Conservation (phyloP, 495 filamentous ascomycete species). For the Opeltia flavorubescens region DNA sequence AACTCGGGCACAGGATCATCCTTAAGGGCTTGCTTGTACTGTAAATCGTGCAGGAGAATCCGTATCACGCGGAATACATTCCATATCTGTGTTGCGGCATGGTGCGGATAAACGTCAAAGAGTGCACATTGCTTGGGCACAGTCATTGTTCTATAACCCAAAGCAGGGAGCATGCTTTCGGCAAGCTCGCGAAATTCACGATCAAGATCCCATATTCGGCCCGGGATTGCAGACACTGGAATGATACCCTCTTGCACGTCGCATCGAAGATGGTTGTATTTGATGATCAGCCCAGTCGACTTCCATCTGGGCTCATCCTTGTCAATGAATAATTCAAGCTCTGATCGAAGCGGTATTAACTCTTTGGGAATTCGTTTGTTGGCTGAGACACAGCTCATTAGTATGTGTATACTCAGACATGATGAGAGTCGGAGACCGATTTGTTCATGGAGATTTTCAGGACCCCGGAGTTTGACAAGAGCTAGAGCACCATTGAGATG, state of each 20-base stretch:
- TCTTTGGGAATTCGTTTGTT: constrained; percentile 11
- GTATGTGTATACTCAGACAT: constrained; percentile 15
- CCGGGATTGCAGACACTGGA: neutral
- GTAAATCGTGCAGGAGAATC: constrained; percentile 20
- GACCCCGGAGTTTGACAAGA: constrained; percentile 16
- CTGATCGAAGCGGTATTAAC: constrained; percentile 11
- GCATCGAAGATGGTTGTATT: constrained; percentile 13
- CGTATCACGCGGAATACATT: constrained; percentile 18
- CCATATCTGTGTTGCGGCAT: constrained; percentile 15
- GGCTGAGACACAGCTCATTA: constrained; percentile 15
- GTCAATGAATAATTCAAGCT: constrained; percentile 11
- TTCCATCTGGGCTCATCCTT: constrained; percentile 13
- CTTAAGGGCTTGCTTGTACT: no score
- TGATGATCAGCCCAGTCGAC: constrained; percentile 12
- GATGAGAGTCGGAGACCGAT: constrained; percentile 9
- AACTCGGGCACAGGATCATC: no score
- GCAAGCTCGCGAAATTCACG: neutral
- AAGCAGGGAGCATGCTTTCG: neutral
- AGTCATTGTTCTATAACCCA: no score
- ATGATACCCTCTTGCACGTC: constrained; percentile 5
- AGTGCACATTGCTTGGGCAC: no score
- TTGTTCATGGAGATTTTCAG: constrained; percentile 7
- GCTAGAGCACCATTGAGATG: constrained; percentile 22
- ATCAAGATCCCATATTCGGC: constrained; percentile 1
- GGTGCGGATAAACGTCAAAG: constrained; percentile 16